Evolutionary conservation across 441 rosid species (phyloP), one percentile per base, ranked within the genome.

Genomic region (Breynia disticha): DNA sequence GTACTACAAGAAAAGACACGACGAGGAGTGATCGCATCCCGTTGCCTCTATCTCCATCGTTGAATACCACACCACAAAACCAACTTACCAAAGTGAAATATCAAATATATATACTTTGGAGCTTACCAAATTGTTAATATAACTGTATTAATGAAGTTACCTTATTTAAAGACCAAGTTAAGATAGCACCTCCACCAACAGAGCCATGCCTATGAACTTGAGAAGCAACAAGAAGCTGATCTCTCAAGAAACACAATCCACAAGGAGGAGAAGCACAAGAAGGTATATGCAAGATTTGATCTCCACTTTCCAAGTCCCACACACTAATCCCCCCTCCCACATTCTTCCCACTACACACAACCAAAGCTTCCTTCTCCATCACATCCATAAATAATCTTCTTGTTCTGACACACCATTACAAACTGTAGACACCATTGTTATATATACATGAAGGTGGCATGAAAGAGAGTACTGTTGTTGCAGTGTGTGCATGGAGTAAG

Each of bases 121-220:
- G 15, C 57, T 14, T n/a, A 15, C 14, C 5, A 4, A 28, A 28
- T 28, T 9, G 8, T 3, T 9, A 28, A 28, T 28, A 9, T 9
- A 28, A 28, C 8, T 28, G 35, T n/a, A n/a, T 5, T 28, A 3
- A 9, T 28, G 35, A 4, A 28, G 8, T 18, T 50, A 73, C 84
- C 81, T 73, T 79, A 57, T 73, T 65, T 61, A 79, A 57, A 16
- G 68, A 46, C 84, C 84, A 79, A 38, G 67, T 61, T 46, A 71
- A 69, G 59, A 79, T 60, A 41, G 76, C 64, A 11, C 81, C 84
- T 39, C 72, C 76, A 20, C 79, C 79, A 35, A 79, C 63, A 35
- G 79, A 76, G 17, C 72, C 76, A 61, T 74, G 74, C 52, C 52
- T 69, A 52, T 59, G 71, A 46, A 67, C 53, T 52, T 73, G 81